A percentile compares a stretch with the other conserved stretches of the same genome.
phyloP scores from a whole-genome alignment of 2,329 filamentous ascomycete genomes.

The Chlorencoelia australis region DNA sequence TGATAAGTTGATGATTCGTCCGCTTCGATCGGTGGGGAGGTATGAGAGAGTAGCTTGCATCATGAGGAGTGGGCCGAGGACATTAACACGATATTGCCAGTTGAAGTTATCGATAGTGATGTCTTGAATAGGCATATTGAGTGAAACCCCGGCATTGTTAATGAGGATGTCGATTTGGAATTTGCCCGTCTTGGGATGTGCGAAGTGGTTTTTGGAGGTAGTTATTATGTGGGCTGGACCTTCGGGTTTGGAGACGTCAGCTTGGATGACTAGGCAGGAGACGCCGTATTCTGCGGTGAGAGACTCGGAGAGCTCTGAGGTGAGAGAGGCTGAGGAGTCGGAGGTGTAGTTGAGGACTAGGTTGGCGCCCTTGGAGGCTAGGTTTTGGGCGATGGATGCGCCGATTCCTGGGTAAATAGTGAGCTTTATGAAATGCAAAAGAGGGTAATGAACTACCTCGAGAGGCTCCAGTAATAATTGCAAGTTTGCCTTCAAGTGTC shows the following conservation, averaged over 20 bases:
- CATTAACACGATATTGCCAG: constrained; percentile 65
- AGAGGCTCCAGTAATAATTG: constrained; percentile 66
- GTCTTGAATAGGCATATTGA: constrained; percentile 53
- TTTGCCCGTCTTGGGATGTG: constrained; percentile 30
- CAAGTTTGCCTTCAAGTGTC: constrained; percentile 65
- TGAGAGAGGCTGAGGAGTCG: constrained; percentile 41
- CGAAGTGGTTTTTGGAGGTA: constrained; percentile 32
- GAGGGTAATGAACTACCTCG: constrained; percentile 42
- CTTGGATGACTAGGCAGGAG: constrained; percentile 52
- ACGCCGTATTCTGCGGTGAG: constrained; percentile 48
- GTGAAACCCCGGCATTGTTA: constrained; percentile 67
- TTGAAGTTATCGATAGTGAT: constrained; percentile 56
- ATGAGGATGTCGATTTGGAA: constrained; percentile 71
- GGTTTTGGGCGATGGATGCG: constrained; percentile 46
- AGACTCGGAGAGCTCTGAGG: constrained; percentile 40
- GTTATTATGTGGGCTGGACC: constrained; percentile 49
- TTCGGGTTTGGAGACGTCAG: constrained; percentile 53
- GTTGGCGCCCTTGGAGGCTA: constrained; percentile 53
- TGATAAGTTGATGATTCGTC: constrained; percentile 50
- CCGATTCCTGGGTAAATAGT: constrained; percentile 54
- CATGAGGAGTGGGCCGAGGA: constrained; percentile 67
- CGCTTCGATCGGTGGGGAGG: constrained; percentile 56
- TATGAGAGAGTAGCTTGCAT: constrained; percentile 60
- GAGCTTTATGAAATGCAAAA: neutral
- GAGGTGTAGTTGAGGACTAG: constrained; percentile 56